These are phyloP conservation scores for Peronospora destructor DNA, from an alignment of 352 stramenopile genomes.

Conservation along the genomic window DNA sequence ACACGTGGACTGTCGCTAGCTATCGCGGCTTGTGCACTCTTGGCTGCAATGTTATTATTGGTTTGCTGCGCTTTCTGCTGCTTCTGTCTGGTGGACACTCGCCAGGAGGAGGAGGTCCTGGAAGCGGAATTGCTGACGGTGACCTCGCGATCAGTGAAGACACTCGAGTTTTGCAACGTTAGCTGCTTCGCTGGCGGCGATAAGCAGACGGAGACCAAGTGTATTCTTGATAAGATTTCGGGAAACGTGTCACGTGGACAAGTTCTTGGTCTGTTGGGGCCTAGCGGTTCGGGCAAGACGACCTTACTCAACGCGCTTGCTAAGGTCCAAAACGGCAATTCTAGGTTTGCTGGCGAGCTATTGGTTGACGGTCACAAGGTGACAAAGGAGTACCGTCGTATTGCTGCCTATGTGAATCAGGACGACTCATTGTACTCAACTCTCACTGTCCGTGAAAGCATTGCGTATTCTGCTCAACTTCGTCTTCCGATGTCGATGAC, in stretches of 20 bases:
- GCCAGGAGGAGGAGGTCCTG: slow-evolving; percentile 13
- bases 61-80: slow-evolving; percentile 18
- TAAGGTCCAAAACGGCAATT: slow-evolving; percentile 66
- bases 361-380: slow-evolving; percentile 53
- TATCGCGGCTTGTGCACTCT: slow-evolving; percentile 12
- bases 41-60: slow-evolving; percentile 12
- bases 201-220: slow-evolving; percentile 21
- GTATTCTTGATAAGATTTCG: slow-evolving; percentile 60
- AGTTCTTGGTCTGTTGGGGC: slow-evolving; percentile 65
- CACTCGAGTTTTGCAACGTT: slow-evolving; percentile 52
- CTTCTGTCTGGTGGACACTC: background rate
- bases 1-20: slow-evolving; percentile 7
- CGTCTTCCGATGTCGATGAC: slow-evolving; percentile 50
- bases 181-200: slow-evolving; percentile 36
- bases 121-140: slow-evolving; percentile 45
- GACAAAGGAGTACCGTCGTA: slow-evolving; percentile 51
- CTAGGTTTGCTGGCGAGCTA: slow-evolving; percentile 46
- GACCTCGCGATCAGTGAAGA: slow-evolving; percentile 30
- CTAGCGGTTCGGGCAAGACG: slow-evolving; percentile 77
- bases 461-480: slow-evolving; percentile 76
- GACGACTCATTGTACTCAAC: slow-evolving; percentile 78
- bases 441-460: slow-evolving; percentile 81
- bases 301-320: slow-evolving; percentile 73
- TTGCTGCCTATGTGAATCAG: slow-evolving; percentile 85
- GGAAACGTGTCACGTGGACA: slow-evolving; percentile 46